Base-by-base conservation (phyloP, 805 yeast species). In the Yarrowia bubula region DNA sequence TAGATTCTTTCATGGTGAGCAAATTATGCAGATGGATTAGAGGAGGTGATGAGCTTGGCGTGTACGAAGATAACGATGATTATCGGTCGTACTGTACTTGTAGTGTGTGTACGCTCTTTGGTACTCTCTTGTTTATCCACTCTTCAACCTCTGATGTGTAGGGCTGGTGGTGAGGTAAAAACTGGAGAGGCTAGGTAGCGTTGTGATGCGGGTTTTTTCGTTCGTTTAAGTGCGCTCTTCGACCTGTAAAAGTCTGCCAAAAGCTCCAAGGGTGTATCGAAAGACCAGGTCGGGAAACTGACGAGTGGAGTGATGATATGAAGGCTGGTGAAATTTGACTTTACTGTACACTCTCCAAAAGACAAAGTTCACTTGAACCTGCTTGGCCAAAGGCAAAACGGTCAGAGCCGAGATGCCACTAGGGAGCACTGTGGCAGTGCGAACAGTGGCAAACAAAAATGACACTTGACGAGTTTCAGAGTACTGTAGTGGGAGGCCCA, bases 21-120 rank as follows among this genome's bases (percentile, higher is more conserved):
- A 51, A 51, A 51, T 51, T 51, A 51, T 51, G 58, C 58, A 37
- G 41, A n/a, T n/a, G n/a, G n/a, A n/a, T n/a, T n/a, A n/a, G n/a
- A n/a, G n/a, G n/a, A n/a, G n/a, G n/a, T n/a, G n/a, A n/a, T n/a
- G n/a, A n/a, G n/a, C n/a, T n/a, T n/a, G n/a, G n/a, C n/a, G n/a
- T n/a, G n/a, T n/a, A n/a, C n/a, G n/a, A n/a, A n/a, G n/a, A n/a
- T n/a, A n/a, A n/a, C n/a, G n/a, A n/a, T n/a, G n/a, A 4, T 44
- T 14, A 35, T 44, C 14, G 47, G 15, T 43, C 41, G 7, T 37
- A 15, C 13, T 11, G n/a, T 37, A 15, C 8, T 37, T n/a, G n/a
- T n/a, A n/a, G n/a, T n/a, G n/a, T n/a, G n/a, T n/a, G n/a, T n/a
- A n/a, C n/a, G n/a, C n/a, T n/a, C n/a, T n/a, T n/a, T n/a, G n/a